phyloP scores from a whole-genome alignment of 1,284 basidiomycete species.

The Austroboletus olivaceoglutinosus region DNA sequence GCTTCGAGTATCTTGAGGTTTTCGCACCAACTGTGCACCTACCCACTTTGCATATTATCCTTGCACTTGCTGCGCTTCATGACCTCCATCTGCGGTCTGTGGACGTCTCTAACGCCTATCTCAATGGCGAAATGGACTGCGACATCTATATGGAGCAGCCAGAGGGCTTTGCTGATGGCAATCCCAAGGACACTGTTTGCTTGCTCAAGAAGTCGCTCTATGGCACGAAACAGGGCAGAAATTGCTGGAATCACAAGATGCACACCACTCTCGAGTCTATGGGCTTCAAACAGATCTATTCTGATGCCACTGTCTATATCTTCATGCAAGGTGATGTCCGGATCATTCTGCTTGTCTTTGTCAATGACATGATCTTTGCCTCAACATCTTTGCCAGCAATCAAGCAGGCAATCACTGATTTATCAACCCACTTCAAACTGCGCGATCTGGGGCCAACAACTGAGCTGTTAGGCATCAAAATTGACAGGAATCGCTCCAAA shows the following conservation, averaged over 20 bases:
- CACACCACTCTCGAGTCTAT: too few species aligned
- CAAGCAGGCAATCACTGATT: neutral
- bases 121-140: neutral
- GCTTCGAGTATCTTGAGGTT: conserved; percentile 42
- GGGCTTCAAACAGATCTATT: too few species aligned
- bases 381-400: neutral
- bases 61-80: too few species aligned
- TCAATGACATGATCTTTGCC: neutral
- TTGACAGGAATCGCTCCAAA: neutral
- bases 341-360: neutral
- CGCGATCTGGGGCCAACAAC: neutral
- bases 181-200: neutral
- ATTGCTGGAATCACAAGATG: too few species aligned
- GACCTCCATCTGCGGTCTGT: neutral
- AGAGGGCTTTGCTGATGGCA: too few species aligned
- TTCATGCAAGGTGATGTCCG: too few species aligned
- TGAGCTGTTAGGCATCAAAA: neutral
- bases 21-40: conserved; percentile 38
- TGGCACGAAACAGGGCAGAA: neutral
- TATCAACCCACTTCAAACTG: neutral
- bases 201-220: neutral
- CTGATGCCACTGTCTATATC: too few species aligned
- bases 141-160: too few species aligned
- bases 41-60: conserved; percentile 24
- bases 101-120: neutral